Conservation (phyloP, 1,284 basidiomycete genomes). For the Malassezia psittaci region DNA sequence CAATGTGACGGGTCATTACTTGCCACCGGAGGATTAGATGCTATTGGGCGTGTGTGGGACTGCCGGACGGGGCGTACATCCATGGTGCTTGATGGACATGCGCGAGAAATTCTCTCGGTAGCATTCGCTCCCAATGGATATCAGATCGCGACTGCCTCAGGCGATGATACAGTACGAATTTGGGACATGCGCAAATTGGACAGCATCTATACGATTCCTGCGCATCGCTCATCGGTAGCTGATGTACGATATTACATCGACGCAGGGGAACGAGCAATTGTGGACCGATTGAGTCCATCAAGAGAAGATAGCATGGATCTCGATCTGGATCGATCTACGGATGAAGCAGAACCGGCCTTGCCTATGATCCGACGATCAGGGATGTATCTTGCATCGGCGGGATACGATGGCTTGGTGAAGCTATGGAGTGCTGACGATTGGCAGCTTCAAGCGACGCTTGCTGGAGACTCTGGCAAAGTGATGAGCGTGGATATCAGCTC, state of each 20-base stretch:
- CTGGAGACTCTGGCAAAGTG: slow-evolving; percentile 89
- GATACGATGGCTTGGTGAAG: slow-evolving; percentile 90
- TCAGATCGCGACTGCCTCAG: slow-evolving; percentile 89
- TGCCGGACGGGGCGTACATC: slow-evolving; percentile 84
- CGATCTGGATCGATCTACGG: slow-evolving; percentile 39
- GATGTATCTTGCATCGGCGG: slow-evolving; percentile 80
- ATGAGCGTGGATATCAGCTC: slow-evolving; percentile 80
- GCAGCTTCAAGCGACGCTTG: slow-evolving; percentile 75
- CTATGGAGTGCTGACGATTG: slow-evolving; percentile 98
- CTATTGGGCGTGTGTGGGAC: slow-evolving; percentile 95
- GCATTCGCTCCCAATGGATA: slow-evolving; percentile 93
- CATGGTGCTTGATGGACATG: slow-evolving; percentile 96
- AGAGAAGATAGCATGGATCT: slow-evolving; percentile 27
- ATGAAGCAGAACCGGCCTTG: slow-evolving; percentile 40
- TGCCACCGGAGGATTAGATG: slow-evolving; percentile 89
- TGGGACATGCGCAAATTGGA: slow-evolving; percentile 93
- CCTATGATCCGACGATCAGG: slow-evolving; percentile 51
- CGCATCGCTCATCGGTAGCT: slow-evolving; percentile 84
- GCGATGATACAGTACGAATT: slow-evolving; percentile 93
- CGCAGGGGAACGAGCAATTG: slow-evolving; percentile 13
- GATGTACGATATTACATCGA: slow-evolving; percentile 77
- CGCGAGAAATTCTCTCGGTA: slow-evolving; percentile 80
- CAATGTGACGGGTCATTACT: slow-evolving; percentile 86
- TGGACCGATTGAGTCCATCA: slow-evolving; percentile 23
- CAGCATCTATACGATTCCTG: slow-evolving; percentile 89